Conservation (phyloP, 495 filamentous ascomycete species). For the Oidiodendron maius region DNA sequence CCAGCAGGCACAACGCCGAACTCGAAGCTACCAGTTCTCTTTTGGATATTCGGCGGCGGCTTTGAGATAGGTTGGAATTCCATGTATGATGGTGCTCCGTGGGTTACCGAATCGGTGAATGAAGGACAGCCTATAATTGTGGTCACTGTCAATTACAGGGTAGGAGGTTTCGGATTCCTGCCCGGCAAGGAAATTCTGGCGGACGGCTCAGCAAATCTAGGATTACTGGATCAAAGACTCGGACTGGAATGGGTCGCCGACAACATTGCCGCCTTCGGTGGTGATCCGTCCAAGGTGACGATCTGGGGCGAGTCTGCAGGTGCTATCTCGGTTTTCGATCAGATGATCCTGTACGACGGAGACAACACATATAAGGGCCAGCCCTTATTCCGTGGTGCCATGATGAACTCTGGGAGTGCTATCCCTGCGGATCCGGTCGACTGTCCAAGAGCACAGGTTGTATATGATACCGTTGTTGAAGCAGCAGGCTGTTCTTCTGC, state of each 20-base stretch:
- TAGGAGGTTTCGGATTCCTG: constrained; percentile 56
- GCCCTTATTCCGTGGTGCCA: constrained; percentile 58
- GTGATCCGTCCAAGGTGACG: constrained; percentile 34
- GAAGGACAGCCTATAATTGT: constrained; percentile 57
- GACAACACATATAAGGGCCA: constrained; percentile 64
- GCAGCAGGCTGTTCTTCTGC: constrained; percentile 52
- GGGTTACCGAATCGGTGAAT: constrained; percentile 46
- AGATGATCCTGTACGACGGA: constrained; percentile 64
- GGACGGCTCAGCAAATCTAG: constrained; percentile 51
- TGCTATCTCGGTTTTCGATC: constrained; percentile 62
- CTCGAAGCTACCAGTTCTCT: constrained; percentile 51
- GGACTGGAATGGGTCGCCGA: constrained; percentile 42
- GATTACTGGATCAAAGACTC: constrained; percentile 36
- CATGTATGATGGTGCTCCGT: constrained; percentile 45
- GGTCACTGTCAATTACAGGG: constrained; percentile 58
- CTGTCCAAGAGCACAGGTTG: constrained; percentile 51
- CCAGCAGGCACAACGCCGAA: constrained; percentile 38
- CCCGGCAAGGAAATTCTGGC: constrained; percentile 55
- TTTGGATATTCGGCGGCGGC: constrained; percentile 66
- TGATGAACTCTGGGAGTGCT: constrained; percentile 61
- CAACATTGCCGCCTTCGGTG: constrained; percentile 40
- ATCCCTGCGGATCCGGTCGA: constrained; percentile 60
- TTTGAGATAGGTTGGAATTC: constrained; percentile 55
- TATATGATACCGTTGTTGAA: constrained; percentile 58
- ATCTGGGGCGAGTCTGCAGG: constrained; percentile 36